A percentile compares a stretch with the other conserved stretches of the same genome.
Conservation (phyloP, 75 land plant species). For the Picea sitchensis region DNA sequence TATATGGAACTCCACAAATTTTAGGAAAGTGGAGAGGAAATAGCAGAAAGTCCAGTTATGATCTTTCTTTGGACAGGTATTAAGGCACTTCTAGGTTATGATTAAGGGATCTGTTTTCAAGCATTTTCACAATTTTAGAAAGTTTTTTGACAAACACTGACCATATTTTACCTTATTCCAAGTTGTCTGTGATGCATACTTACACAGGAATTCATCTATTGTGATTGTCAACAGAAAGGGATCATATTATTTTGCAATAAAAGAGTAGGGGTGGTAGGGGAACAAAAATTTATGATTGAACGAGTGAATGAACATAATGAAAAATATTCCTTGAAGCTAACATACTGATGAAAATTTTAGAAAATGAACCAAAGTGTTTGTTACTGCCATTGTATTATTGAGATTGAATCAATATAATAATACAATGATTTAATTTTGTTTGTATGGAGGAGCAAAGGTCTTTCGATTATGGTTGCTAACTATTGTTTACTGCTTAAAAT, state of each 20-base stretch:
- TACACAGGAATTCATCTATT: not conserved
- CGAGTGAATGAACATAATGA: too few species aligned
- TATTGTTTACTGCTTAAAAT: too few species aligned
- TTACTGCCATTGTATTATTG: too few species aligned
- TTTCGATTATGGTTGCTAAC: too few species aligned
- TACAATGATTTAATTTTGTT: too few species aligned
- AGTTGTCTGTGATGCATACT: not conserved
- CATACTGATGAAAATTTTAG: too few species aligned
- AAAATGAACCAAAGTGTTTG: too few species aligned
- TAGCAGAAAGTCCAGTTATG: conserved; percentile 24
- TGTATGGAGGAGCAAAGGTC: too few species aligned
- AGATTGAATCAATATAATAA: too few species aligned
- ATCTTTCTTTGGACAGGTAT: conserved; percentile 51
- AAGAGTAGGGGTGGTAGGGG: too few species aligned
- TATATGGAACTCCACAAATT: conserved; percentile 23
- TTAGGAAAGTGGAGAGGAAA: conserved; percentile 17
- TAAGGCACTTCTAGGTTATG: not conserved
- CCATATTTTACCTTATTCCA: not conserved
- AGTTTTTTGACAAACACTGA: not conserved
- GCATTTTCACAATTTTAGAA: not conserved
- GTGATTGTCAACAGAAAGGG: not conserved
- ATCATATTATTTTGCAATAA: not conserved
- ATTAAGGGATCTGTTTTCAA: not conserved
- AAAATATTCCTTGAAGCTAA: too few species aligned
- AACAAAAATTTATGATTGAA: too few species aligned